Evolutionary conservation across 2,329 filamentous ascomycete species (phyloP).

Genomic region (Trichophyton simii): DNA sequence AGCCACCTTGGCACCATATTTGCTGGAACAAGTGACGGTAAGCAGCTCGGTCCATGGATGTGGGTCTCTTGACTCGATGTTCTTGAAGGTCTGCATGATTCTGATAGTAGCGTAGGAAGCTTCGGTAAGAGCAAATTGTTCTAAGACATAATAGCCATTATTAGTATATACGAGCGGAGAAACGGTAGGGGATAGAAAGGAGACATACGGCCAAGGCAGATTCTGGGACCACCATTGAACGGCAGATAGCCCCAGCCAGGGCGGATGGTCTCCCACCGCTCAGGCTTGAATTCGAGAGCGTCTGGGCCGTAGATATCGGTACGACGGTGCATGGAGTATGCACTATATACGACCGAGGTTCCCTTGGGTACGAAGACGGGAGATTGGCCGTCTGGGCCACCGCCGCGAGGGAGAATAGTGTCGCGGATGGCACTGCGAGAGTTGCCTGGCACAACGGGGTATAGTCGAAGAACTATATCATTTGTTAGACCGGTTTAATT

Average conservation of each 20-base stretch:
- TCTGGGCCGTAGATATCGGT: slow-evolving; percentile 39
- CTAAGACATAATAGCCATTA: slow-evolving; percentile 13
- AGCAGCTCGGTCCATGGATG: slow-evolving; percentile 19
- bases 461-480: slow-evolving; percentile 48
- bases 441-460: slow-evolving; percentile 69
- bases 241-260: slow-evolving; percentile 44
- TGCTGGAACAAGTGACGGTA: slow-evolving; percentile 14
- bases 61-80: slow-evolving; percentile 25
- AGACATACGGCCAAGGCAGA: slow-evolving; percentile 39
- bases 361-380: slow-evolving; percentile 37
- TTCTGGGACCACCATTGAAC: slow-evolving; percentile 42
- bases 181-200: background rate
- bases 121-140: slow-evolving; percentile 33
- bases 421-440: slow-evolving; percentile 58
- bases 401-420: slow-evolving; percentile 60
- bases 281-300: slow-evolving; percentile 37
- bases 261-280: slow-evolving; percentile 40
- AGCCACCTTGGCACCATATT: slow-evolving; percentile 13
- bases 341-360: slow-evolving; percentile 33
- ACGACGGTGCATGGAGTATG: slow-evolving; percentile 40
- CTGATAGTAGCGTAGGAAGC: slow-evolving; percentile 30
- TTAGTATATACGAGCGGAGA: background rate
- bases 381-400: slow-evolving; percentile 35
- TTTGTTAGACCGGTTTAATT: background rate
- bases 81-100: slow-evolving; percentile 28